phyloP scores from a whole-genome alignment of 2,329 filamentous ascomycete species.

The Annulohypoxylon truncatum region DNA sequence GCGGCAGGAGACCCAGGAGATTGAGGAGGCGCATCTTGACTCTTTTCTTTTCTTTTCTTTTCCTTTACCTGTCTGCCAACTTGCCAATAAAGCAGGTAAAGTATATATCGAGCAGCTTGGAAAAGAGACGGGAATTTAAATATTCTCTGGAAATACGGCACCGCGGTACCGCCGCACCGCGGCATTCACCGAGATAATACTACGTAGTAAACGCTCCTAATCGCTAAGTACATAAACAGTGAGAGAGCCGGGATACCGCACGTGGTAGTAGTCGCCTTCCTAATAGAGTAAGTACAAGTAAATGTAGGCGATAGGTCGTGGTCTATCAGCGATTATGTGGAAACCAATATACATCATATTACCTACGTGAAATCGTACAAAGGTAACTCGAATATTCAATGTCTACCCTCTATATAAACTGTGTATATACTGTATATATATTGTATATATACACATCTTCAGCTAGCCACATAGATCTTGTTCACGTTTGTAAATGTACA shows the following conservation, averaged over 20 bases:
- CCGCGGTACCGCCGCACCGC: conserved; percentile 2
- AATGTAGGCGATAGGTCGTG: not conserved
- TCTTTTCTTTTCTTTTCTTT: not conserved
- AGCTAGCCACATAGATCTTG: too few species aligned
- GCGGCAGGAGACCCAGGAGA: conserved; percentile 12
- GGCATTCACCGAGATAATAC: conserved; percentile 29
- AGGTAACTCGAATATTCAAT: too few species aligned
- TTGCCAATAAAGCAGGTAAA: conserved; percentile 8
- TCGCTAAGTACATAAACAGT: conserved; percentile 13
- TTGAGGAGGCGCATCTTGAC: conserved; percentile 24
- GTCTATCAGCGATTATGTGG: not conserved
- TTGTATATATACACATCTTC: not conserved
- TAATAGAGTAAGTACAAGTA: conserved; percentile 24
- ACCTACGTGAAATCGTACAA: not conserved
- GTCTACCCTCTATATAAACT: too few species aligned
- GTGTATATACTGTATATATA: too few species aligned
- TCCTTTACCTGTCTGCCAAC: not conserved
- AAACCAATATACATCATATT: not conserved
- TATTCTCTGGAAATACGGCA: conserved; percentile 3
- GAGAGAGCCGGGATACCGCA: conserved; percentile 6
- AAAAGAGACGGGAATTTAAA: conserved; percentile 14
- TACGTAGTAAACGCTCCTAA: conserved; percentile 21
- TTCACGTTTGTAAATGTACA: not conserved
- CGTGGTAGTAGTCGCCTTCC: conserved; percentile 22
- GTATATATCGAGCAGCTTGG: not conserved